Evolutionary conservation across 108 stramenopile genomes (phyloP), one percentile per base, ranked within the genome.

Genomic region (Bacterosira constricta): DNA sequence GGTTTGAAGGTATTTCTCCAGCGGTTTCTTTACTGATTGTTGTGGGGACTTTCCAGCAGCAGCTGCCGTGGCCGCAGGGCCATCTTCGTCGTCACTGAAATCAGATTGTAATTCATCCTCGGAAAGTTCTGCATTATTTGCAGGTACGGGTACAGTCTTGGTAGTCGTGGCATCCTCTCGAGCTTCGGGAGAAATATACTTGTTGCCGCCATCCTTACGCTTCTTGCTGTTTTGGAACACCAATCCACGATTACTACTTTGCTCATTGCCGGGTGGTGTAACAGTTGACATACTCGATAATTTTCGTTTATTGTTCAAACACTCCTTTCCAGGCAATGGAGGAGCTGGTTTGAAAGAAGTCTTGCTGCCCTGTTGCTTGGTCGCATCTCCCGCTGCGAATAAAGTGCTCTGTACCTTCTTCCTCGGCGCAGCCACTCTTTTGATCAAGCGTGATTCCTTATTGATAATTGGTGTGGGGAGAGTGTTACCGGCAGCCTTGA

Each of bases 21-120:
- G 20, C 10, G 64, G n/a, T 61, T 50, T 31, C 38, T 53, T 53
- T 66, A 53, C 27, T 10, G 37, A 25, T 25, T 60, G 15, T 60
- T 38, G 13, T 51, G 38, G 39, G 36, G 37, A 26, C 11, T 46
- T 39, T 15, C 37, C 27, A 34, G 3, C 55, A 20, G 55, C 55
- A 3, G 36, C 55, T n/a, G 42, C 2, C 13, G 42, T 17, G n/a
- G 26, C 5, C 4, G 34, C 17, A 10, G 21, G 37, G 17, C 18
- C 45, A 18, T 57, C 52, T 12, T 75, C 78, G 27, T 73, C 50
- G 37, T 69, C 73, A 49, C 78, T 79, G 37, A 75, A 74, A 45
- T 79, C 73, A 12, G 69, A 77, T 37, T 61, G 73, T 49, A 79
- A 55, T 53, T 79, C 78, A 44, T 79, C 73, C 13, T 79, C 78